A percentile compares a stretch with the other conserved stretches of the same genome.
Evolutionary conservation across 345 rosid genomes (phyloP).

Genomic region (Firmiana major): DNA sequence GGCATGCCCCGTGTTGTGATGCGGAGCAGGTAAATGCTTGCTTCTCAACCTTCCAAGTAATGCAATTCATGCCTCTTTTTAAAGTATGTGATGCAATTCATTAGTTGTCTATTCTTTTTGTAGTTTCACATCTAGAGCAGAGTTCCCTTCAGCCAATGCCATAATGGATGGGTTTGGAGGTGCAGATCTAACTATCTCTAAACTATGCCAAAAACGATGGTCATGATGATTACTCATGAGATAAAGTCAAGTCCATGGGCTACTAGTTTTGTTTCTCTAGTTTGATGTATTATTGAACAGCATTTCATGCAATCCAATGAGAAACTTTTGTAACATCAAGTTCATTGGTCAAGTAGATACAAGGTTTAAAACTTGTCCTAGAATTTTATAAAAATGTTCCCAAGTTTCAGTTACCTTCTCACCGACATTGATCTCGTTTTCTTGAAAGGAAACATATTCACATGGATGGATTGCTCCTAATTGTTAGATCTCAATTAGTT

Average conservation of each 20-base stretch:
- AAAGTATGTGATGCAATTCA: neutral
- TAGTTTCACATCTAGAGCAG: conserved; percentile 78
- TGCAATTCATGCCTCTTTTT: neutral
- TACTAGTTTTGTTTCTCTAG: neutral
- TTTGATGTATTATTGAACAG: neutral
- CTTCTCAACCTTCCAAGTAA: neutral
- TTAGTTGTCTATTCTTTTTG: neutral
- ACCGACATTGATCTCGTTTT: neutral
- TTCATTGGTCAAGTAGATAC: neutral
- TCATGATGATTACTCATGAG: conserved; percentile 27
- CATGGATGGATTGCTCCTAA: neutral
- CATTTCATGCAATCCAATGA: neutral
- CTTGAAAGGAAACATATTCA: neutral
- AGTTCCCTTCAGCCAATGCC: conserved; percentile 80
- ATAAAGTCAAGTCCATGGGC: neutral
- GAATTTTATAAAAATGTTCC: neutral
- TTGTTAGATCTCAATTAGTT: neutral
- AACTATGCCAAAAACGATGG: conserved; percentile 40
- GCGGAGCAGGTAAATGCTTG: conserved; percentile 68
- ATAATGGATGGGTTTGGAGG: conserved; percentile 94
- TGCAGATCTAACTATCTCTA: conserved; percentile 69
- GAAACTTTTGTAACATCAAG: neutral
- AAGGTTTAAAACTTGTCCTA: neutral
- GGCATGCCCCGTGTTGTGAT: conserved; percentile 87
- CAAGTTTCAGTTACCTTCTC: neutral